Base-by-base conservation (phyloP, 148 eudicot species). In the Diospyros kaki region DNA sequence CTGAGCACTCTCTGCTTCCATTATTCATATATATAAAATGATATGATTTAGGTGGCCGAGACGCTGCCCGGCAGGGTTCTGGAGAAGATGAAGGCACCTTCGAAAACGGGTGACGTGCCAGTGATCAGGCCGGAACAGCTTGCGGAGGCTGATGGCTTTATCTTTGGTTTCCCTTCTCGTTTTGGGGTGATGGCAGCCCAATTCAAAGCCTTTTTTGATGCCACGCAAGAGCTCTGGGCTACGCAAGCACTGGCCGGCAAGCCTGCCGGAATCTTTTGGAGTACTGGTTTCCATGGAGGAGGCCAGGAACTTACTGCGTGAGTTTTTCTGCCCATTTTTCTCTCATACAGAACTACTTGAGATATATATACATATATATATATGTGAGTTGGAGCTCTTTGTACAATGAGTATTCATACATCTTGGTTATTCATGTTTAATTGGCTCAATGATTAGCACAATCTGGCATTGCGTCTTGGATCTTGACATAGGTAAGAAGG, bases 181-280 rank as follows among this genome's bases (percentile, higher is more conserved):
- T 90, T 90, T 59, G 94, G 94, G 9, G 84, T 86, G 85, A 90
- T 90, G 94, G 84, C 94, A 13, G 84, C 94, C 45, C 94, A 90
- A 68, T 86, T 75, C 66, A 73, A 83, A 58, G 90, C 94, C 60
- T 90, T 90, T 75, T 90, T 90, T 80, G 94, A 85, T 59, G 80
- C 90, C 58, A 84, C 88, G 2, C 59, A 72, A 41, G 82, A 81
- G 64, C 55, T 90, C 18, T 86, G 87, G 86, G 83, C 79, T n/a
- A 74, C 79, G 72, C 94, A 90, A 64, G 83, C 85, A 0, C 88
- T 90, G 12, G 91, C 94, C 43, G 91, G 94, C 58, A 90, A 90
- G 73, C 94, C 94, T 69, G 94, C 94, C 10, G 94, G 94, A 51
- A 68, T 90, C 48, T 90, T 90, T 74, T 90, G 94, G 94, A 90